A percentile compares a stretch with the other conserved stretches of the same genome.
Conservation (phyloP, 371 early-diverging fungal species). For the Rhizopus microsporus region DNA sequence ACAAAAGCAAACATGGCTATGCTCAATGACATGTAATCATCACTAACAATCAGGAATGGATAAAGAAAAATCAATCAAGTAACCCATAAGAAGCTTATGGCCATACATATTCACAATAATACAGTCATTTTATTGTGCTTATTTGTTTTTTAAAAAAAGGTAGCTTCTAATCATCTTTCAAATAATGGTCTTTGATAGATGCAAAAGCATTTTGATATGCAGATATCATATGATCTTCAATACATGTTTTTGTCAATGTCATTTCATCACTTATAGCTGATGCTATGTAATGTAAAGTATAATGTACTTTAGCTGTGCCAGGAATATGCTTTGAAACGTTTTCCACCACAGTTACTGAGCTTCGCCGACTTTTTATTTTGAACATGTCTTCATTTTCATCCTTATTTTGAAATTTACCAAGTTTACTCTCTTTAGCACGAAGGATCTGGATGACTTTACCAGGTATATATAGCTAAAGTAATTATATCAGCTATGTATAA, state of each 20-base stretch:
- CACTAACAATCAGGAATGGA: no score
- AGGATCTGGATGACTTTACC: slow-evolving; percentile 41
- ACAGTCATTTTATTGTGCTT: no score
- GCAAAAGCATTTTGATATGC: slow-evolving; percentile 36
- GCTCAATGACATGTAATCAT: no score
- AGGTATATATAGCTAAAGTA: slow-evolving; percentile 40
- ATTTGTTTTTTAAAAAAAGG: no score
- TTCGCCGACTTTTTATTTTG: not conserved
- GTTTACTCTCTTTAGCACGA: slow-evolving; percentile 17
- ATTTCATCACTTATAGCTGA: slow-evolving; percentile 37
- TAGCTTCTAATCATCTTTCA: not conserved
- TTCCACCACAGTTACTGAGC: slow-evolving; percentile 9
- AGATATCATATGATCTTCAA: slow-evolving; percentile 44
- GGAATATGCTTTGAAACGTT: slow-evolving; percentile 28
- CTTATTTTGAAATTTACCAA: slow-evolving; percentile 12
- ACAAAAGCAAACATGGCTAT: no score
- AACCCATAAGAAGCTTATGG: no score
- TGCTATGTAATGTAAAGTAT: slow-evolving; percentile 21
- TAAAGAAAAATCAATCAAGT: no score
- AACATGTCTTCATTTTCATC: not conserved
- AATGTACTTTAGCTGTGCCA: slow-evolving; percentile 20
- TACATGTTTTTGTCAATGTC: slow-evolving; percentile 40
- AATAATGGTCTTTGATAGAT: slow-evolving; percentile 5
- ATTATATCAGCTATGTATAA: not conserved
- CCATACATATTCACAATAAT: no score